These are phyloP conservation scores for Macrolepiota dolichaula DNA, from an alignment of 768 basidiomycete species.

Conservation along the genomic window DNA sequence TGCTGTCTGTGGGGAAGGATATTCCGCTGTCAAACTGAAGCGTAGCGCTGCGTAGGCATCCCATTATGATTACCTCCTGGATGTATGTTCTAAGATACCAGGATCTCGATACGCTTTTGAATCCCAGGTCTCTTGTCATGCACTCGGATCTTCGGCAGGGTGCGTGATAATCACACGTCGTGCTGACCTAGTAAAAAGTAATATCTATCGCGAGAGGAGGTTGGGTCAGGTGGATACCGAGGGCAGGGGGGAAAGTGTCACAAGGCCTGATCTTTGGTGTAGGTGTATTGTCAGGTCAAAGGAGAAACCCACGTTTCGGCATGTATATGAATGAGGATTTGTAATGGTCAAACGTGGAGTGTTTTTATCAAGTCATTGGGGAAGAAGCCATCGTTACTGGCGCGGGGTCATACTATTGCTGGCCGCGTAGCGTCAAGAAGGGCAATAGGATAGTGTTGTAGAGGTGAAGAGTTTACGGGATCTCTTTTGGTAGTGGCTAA, in stretches of 20 bases:
- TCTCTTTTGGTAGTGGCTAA: neutral
- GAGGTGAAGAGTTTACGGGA: neutral
- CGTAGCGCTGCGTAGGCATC: neutral
- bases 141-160: neutral
- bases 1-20: neutral
- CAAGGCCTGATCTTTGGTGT: neutral
- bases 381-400: neutral
- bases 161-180: neutral
- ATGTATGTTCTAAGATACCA: neutral
- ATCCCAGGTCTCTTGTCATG: neutral
- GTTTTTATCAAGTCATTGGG: conserved; percentile 1
- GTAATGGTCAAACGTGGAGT: neutral
- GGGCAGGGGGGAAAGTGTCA: neutral
- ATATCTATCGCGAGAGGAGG: neutral
- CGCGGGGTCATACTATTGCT: neutral
- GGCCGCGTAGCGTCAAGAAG: neutral
- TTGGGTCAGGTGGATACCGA: neutral
- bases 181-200: neutral
- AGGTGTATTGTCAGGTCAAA: neutral
- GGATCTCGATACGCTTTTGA: neutral
- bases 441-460: neutral
- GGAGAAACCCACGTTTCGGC: neutral
- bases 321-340: neutral
- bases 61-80: neutral
- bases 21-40: neutral